A percentile compares a stretch with the other conserved stretches of the same genome.
Conservation (phyloP, 495 filamentous ascomycete genomes). For the Platismatia glauca region DNA sequence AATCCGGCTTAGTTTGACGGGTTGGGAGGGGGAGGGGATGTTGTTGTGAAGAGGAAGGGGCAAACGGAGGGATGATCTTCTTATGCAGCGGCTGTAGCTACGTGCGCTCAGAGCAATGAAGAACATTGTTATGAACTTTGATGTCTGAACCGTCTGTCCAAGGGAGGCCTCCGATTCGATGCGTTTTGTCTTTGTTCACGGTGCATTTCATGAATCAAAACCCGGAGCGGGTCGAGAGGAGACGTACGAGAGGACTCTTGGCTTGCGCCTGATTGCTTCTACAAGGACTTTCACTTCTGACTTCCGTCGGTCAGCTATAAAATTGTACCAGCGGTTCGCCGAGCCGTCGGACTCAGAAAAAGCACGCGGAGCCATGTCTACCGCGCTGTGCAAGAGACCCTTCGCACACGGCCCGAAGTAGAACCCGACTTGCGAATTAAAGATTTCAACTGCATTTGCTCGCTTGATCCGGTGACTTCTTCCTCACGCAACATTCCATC, state of each 20-base stretch:
- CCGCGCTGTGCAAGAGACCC: not conserved
- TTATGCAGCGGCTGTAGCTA: not conserved
- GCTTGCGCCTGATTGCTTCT: not conserved
- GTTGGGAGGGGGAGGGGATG: not conserved
- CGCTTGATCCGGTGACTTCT: not conserved
- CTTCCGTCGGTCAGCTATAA: not conserved
- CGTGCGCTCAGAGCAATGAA: not conserved
- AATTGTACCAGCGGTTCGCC: not conserved
- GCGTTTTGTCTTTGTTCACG: not conserved
- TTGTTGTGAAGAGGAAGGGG: not conserved
- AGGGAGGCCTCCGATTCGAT: not conserved
- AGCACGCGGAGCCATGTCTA: not conserved
- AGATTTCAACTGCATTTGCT: not conserved
- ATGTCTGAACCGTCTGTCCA: not conserved
- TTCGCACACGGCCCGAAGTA: not conserved
- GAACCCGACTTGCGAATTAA: not conserved
- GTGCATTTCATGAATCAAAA: not conserved
- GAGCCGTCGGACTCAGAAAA: not conserved
- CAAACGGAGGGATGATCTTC: not conserved
- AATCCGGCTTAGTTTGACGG: slow-evolving; percentile 26
- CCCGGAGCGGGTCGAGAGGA: not conserved
- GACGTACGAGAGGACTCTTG: not conserved
- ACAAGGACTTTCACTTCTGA: not conserved
- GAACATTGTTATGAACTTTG: not conserved
- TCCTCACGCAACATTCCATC: not conserved